phyloP scores from a whole-genome alignment of 2,329 filamentous ascomycete genomes.

The Hypoxylon sp. region DNA sequence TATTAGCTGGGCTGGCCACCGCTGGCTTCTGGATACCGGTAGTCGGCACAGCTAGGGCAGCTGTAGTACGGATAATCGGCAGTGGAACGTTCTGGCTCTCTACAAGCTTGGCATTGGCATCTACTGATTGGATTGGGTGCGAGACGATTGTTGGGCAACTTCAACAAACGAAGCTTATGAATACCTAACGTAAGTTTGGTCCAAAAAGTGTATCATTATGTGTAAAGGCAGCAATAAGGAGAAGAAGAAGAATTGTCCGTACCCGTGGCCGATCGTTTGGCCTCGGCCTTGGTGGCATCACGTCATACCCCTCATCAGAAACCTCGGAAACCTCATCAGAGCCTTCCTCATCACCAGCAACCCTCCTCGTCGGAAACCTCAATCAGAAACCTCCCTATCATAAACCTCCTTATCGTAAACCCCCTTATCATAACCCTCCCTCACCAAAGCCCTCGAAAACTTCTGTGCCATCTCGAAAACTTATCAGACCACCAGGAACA shows the following conservation, averaged over 20 bases:
- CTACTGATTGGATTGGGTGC: slow-evolving; percentile 7
- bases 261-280: neutral
- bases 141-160: slow-evolving; percentile 1
- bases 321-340: neutral
- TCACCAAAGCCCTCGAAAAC: no score
- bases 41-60: slow-evolving; percentile 18
- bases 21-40: slow-evolving; percentile 1
- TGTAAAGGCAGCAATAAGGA: slow-evolving; percentile 1
- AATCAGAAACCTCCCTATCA: no score
- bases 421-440: no score
- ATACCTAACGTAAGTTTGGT: neutral
- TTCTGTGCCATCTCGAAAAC: no score
- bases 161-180: neutral
- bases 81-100: slow-evolving; percentile 12
- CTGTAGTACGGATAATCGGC: slow-evolving; percentile 31
- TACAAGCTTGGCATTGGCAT: neutral
- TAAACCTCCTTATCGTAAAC: no score
- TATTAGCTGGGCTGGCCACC: slow-evolving; percentile 5
- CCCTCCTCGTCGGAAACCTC: no score
- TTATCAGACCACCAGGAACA: no score
- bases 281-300: neutral
- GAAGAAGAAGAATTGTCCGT: neutral
- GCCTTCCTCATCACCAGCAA: no score
- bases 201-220: neutral
- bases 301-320: neutral